Base-by-base conservation (phyloP, 805 yeast genomes). In the Candida ovalis region DNA sequence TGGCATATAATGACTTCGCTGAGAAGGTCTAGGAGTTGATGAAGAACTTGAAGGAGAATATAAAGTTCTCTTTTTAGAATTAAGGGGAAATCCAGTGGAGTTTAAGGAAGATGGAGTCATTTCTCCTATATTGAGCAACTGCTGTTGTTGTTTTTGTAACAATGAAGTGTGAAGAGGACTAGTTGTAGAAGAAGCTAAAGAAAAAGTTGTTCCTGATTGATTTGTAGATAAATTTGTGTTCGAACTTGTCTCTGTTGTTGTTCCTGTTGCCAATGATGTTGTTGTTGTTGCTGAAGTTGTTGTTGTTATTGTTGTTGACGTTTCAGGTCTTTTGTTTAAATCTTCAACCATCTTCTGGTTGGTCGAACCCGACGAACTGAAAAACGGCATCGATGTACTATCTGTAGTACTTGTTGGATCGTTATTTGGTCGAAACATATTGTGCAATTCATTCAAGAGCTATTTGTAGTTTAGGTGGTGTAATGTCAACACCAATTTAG, bases 41-140 rank as follows among this genome's bases (percentile, higher is more conserved):
- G 60, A 50, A 2, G 56, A 49, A 33, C 42, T 45, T 3, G 65
- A 61, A 4, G 64, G 67, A 1, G 66, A 61, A 39, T 62, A 60
- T 7, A 64, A 42, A 2, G 53, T 57, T 39, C 68, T 45, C 42
- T 64, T 64, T 40, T 55, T 58, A 3, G 64, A 43, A 44, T 63
- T 64, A 27, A 56, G 48, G 3, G 64, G 66, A 43, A 60, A 62
- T 2, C 62, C 67, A 1, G 67, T 60, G 12, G 52, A 51, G 32
- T 59, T 60, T 38, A 61, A 36, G 1, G 62, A 41, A 2, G 61
- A 47, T 1, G 64, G 61, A 7, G 62, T 50, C 49, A 52, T 44
- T 35, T 59, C 58, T 15, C 50, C 53, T 21, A 53, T 39, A 19
- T 27, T 39, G 32, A 40, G 47, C 37, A 44, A 30, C 4, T 47